These are phyloP conservation scores for Aspergillus hiratsukae DNA, from an alignment of 2,329 filamentous ascomycete species.

Conservation along the genomic window DNA sequence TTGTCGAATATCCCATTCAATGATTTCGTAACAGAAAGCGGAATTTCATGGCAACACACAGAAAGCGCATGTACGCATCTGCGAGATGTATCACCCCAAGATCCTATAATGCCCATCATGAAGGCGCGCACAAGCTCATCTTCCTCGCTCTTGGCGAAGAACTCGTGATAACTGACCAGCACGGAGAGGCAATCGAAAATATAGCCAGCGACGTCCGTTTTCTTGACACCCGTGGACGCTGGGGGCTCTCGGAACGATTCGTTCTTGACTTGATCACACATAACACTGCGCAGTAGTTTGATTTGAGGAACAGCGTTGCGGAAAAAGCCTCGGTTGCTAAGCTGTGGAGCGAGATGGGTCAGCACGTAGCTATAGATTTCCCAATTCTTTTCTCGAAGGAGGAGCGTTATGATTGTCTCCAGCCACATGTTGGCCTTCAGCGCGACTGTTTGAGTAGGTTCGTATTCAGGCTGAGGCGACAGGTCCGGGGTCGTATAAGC, in stretches of 20 bases:
- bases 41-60: slow-evolving; percentile 91
- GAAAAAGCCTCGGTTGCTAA: slow-evolving; percentile 87
- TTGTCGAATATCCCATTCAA: slow-evolving; percentile 82
- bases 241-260: slow-evolving; percentile 80
- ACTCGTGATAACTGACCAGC: slow-evolving; percentile 82
- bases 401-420: slow-evolving; percentile 68
- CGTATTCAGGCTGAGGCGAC: slow-evolving; percentile 24
- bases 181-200: slow-evolving; percentile 83
- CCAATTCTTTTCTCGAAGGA: slow-evolving; percentile 76
- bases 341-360: slow-evolving; percentile 77
- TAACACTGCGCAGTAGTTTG: slow-evolving; percentile 65
- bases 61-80: slow-evolving; percentile 92
- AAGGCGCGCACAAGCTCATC: slow-evolving; percentile 87
- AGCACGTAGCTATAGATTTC: slow-evolving; percentile 89
- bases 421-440: slow-evolving; percentile 67
- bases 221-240: slow-evolving; percentile 69
- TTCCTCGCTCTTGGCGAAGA: slow-evolving; percentile 78
- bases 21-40: slow-evolving; percentile 77
- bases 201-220: slow-evolving; percentile 82
- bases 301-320: slow-evolving; percentile 68
- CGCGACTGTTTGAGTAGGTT: slow-evolving; percentile 35
- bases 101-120: slow-evolving; percentile 70
- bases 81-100: slow-evolving; percentile 81
- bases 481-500: slow-evolving; percentile 41
- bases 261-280: slow-evolving; percentile 78